These are phyloP conservation scores for Zygnema cylindricum DNA, from an alignment of 139 green algal species.

Conservation along the genomic window DNA sequence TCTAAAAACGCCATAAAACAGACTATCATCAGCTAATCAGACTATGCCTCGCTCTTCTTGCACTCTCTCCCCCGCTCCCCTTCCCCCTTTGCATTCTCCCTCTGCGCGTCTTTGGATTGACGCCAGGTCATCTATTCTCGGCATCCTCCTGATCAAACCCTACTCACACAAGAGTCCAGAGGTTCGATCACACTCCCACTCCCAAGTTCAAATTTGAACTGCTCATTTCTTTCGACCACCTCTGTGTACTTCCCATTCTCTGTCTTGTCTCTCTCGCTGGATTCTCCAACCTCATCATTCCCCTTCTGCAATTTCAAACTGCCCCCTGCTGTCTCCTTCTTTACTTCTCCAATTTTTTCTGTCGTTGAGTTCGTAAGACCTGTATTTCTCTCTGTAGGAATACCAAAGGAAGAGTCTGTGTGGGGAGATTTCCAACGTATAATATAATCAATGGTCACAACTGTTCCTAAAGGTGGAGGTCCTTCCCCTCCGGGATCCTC, in stretches of 20 bases:
- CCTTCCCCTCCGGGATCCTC: not conserved
- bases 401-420: not conserved
- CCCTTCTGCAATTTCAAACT: too few species aligned
- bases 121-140: too few species aligned
- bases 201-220: slow-evolving; percentile 33
- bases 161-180: slow-evolving; percentile 19
- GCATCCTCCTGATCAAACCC: too few species aligned
- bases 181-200: slow-evolving; percentile 7
- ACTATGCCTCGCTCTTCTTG: too few species aligned
- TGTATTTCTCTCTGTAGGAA: not conserved
- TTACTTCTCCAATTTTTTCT: not conserved
- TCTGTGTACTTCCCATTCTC: not conserved
- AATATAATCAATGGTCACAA: slow-evolving; percentile 20
- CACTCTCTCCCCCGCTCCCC: too few species aligned
- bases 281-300: not conserved
- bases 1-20: too few species aligned
- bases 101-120: too few species aligned
- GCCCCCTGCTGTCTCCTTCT: not conserved
- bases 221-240: slow-evolving; percentile 16
- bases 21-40: too few species aligned
- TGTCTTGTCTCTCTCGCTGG: not conserved
- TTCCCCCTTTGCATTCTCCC: too few species aligned
- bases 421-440: not conserved
- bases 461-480: not conserved
- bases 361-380: not conserved